These are phyloP conservation scores for Eimeria maxima DNA, from an alignment of 169 alveolate species.

Conservation along the genomic window DNA sequence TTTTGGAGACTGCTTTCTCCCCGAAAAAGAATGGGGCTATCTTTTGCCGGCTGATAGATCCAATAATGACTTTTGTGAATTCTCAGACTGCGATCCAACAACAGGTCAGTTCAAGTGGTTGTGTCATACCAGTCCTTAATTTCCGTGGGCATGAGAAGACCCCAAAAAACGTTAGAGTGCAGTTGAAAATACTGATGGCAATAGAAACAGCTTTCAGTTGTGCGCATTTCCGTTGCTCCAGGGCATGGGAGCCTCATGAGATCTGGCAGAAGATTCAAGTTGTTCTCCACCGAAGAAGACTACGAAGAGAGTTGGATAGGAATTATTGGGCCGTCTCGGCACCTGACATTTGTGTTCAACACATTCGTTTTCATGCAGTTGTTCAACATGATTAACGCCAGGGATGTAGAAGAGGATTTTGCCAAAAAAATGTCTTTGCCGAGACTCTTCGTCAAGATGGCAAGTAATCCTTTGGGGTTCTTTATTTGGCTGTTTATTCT, in stretches of 20 bases:
- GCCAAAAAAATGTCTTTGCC: conserved; percentile 90
- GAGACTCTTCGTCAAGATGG: conserved; percentile 64
- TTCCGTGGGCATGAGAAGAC: background rate
- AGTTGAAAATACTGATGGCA: background rate
- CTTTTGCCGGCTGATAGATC: conserved; percentile 71
- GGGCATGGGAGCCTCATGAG: conserved; percentile 83
- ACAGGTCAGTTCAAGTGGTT: conserved; percentile 49
- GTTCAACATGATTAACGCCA: conserved; percentile 92
- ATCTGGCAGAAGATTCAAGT: conserved; percentile 81
- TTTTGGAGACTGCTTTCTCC: conserved; percentile 92
- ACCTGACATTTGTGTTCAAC: conserved; percentile 93
- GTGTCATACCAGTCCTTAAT: background rate
- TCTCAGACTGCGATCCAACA: conserved; percentile 79
- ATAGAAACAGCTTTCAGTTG: background rate
- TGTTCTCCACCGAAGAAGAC: conserved; percentile 84
- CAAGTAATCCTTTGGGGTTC: conserved; percentile 81
- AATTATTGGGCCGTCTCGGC: conserved; percentile 90
- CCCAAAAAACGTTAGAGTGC: too few relatives aligned
- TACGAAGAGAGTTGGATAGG: conserved; percentile 78
- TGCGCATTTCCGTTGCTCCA: conserved; percentile 87
- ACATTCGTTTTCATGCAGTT: conserved; percentile 94
- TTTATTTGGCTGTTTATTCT: conserved; percentile 82
- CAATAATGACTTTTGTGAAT: conserved; percentile 79
- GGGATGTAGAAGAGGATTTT: conserved; percentile 91
- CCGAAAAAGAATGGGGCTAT: conserved; percentile 87